Conservation (phyloP, 345 rosid genomes). For the Anastatica hierochuntica region DNA sequence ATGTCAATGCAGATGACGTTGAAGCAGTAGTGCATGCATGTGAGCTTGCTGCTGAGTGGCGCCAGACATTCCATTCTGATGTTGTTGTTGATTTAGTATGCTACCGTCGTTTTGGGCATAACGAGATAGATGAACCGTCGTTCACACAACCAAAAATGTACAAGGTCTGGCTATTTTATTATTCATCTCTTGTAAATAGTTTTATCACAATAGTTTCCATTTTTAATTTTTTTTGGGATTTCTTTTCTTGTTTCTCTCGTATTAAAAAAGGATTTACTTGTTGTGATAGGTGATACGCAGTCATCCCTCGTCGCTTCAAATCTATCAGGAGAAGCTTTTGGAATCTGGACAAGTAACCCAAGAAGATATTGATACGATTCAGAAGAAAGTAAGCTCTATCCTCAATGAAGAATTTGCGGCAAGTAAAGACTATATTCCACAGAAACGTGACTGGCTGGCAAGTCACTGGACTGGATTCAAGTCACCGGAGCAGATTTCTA, state of each 20-base stretch:
- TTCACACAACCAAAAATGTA: slow-evolving; percentile 84
- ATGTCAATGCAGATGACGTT: slow-evolving; percentile 67
- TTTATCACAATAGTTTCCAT: background rate
- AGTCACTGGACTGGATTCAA: slow-evolving; percentile 72
- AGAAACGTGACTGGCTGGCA: slow-evolving; percentile 69
- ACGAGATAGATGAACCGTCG: slow-evolving; percentile 80
- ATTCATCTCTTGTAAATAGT: background rate
- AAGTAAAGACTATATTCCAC: slow-evolving; percentile 57
- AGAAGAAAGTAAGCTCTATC: slow-evolving; percentile 46
- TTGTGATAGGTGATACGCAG: slow-evolving; percentile 42
- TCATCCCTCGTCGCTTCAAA: slow-evolving; percentile 55
- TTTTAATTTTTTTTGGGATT: background rate
- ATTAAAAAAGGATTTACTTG: too few species aligned
- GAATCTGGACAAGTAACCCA: slow-evolving; percentile 49
- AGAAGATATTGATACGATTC: slow-evolving; percentile 54
- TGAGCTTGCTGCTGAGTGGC: slow-evolving; percentile 88
- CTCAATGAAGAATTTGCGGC: slow-evolving; percentile 60
- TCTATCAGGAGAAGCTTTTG: slow-evolving; percentile 49
- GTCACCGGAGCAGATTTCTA: slow-evolving; percentile 72
- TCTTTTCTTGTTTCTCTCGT: too few species aligned
- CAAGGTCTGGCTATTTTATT: slow-evolving; percentile 34
- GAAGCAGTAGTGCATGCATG: slow-evolving; percentile 73
- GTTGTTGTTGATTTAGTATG: slow-evolving; percentile 78
- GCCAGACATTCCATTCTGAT: slow-evolving; percentile 76
- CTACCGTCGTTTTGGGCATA: slow-evolving; percentile 73